Evolutionary conservation across 345 rosid species (phyloP), one percentile per base, ranked within the genome.

Genomic region (Citrus hindsii): DNA sequence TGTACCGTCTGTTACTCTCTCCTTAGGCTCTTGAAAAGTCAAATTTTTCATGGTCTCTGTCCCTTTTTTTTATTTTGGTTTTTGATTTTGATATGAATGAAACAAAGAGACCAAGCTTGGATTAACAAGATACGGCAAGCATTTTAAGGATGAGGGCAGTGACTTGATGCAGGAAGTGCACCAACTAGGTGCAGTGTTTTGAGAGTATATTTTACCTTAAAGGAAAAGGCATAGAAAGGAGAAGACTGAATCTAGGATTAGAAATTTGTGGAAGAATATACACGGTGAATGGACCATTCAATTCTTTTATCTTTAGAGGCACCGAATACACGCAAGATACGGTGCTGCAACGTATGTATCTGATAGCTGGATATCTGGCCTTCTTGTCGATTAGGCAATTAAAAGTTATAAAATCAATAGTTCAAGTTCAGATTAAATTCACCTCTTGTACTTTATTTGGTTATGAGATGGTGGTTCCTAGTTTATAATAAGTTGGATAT

Each of bases 361-460:
- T 75, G 77, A 81, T 71, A 55, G 80, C 77, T 76, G 73, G 80
- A 76, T 69, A 22, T 58, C 32, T 76, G 72, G 73, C 67, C 60
- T 76, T 67, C 55, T 53, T 69, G 33, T 58, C n/a, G 12, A 73
- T 30, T 33, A 56, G 65, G 65, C 21, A 6, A 33, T 73, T 64
- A 30, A 56, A 48, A 53, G 40, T 51, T 51, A 28, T 70, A 70
- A 51, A 70, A n/a, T 53, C 74, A 58, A 38, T 56, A 16, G 14
- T 73, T 59, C 76, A 59, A 22, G 33, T 35, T 25, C 22, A 35
- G 46, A 66, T 66, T 66, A 66, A 35, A 35, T 19, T 24, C 14
- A 25, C 22, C 46, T 68, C 22, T 69, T 42, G 56, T 13, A 42
- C 72, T 14, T 69, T 30, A 21, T 60, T 28, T 60, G 16, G 51